phyloP scores from a whole-genome alignment of 805 yeast species.

The Komagataella phaffii region DNA sequence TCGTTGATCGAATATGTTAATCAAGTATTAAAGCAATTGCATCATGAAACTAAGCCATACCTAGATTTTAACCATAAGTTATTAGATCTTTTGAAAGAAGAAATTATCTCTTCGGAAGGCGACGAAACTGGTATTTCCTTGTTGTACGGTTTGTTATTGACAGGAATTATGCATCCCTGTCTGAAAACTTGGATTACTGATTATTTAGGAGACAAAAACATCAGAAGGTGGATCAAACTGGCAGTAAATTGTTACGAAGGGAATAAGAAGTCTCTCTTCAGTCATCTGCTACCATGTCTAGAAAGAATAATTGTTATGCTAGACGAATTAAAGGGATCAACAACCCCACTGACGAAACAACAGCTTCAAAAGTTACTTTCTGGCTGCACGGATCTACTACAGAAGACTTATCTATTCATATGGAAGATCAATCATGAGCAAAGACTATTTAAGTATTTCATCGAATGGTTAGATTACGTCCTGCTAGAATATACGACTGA shows the following conservation, averaged over 20 bases:
- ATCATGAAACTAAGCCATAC: constrained; percentile 20
- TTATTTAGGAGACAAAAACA: constrained; percentile 54
- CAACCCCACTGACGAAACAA: constrained; percentile 4
- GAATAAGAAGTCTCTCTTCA: constrained; percentile 30
- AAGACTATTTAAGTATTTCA: constrained; percentile 26
- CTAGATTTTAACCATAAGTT: constrained; percentile 22
- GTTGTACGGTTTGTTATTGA: constrained; percentile 32
- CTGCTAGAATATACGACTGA: constrained; percentile 26
- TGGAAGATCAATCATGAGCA: constrained; percentile 26
- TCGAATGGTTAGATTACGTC: constrained; percentile 27
- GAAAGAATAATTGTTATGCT: constrained; percentile 40
- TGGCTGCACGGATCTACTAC: constrained; percentile 1
- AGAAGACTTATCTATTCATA: constrained; percentile 7
- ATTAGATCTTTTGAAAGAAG: constrained; percentile 21
- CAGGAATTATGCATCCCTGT: constrained; percentile 37
- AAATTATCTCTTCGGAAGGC: constrained; percentile 10
- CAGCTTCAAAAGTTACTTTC: not conserved
- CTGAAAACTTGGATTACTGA: constrained; percentile 49
- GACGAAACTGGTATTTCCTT: constrained; percentile 16
- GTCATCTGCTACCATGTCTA: constrained; percentile 37
- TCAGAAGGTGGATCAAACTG: constrained; percentile 36
- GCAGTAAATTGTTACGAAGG: constrained; percentile 39
- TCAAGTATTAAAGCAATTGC: constrained; percentile 16
- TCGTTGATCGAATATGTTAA: constrained; percentile 17
- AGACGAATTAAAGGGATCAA: constrained; percentile 24